A percentile compares a stretch with the other conserved stretches of the same genome.
Conservation (phyloP, 495 filamentous ascomycete genomes). For the Podospora conica region DNA sequence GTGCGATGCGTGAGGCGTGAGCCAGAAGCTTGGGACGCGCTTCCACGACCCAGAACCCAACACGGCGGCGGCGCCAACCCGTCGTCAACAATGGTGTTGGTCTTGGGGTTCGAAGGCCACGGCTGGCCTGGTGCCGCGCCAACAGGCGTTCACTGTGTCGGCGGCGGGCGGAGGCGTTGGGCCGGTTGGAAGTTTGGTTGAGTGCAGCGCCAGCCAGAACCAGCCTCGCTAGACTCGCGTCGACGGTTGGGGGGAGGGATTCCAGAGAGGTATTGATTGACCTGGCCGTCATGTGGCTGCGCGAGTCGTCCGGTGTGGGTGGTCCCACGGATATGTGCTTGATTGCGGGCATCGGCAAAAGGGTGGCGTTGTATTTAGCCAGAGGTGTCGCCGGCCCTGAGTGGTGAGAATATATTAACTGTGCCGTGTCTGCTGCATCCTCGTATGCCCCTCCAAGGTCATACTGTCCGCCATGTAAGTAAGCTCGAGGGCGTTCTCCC, state of each 20-base stretch:
- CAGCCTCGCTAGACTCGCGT: slow-evolving; percentile 1
- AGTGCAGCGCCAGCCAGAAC: neutral
- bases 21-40: neutral
- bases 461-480: slow-evolving; percentile 7
- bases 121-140: neutral
- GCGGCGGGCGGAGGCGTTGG: neutral
- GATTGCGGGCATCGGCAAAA: slow-evolving; percentile 29
- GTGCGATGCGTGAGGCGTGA: neutral
- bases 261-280: slow-evolving; percentile 10
- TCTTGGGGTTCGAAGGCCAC: neutral
- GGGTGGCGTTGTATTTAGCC: slow-evolving; percentile 28
- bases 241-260: slow-evolving; percentile 1
- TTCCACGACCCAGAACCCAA: neutral
- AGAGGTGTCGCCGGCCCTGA: slow-evolving; percentile 25
- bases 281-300: slow-evolving; percentile 22
- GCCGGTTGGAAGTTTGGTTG: neutral
- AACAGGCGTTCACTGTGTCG: neutral
- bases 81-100: neutral
- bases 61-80: neutral
- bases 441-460: slow-evolving; percentile 16
- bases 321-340: slow-evolving; percentile 13
- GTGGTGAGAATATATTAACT: slow-evolving; percentile 30
- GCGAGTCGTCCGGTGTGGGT: slow-evolving; percentile 8
- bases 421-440: slow-evolving; percentile 29
- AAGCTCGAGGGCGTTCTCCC: slow-evolving; percentile 4